Evolutionary conservation across 192 early-diverging fungal species (phyloP).

Genomic region (Coemansia sp.): DNA sequence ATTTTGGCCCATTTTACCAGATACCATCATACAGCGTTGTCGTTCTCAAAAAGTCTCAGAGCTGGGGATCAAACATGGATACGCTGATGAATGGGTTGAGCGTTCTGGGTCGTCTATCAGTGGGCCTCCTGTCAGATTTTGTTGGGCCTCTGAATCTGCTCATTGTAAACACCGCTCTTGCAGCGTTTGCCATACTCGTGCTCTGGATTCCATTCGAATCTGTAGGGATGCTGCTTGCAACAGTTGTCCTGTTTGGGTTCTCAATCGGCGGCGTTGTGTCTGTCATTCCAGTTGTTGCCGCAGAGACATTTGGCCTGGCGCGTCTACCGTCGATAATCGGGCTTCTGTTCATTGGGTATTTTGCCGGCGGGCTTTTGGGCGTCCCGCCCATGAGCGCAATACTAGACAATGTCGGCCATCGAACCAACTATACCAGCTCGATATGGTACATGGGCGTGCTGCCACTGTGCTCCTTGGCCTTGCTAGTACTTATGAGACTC

Average conservation of each 20-base stretch:
- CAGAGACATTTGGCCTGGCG: constrained; percentile 44
- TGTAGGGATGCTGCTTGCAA: constrained; percentile 29
- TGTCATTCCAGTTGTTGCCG: constrained; percentile 49
- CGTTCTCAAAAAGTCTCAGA: constrained; percentile 44
- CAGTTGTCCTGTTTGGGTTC: constrained; percentile 45
- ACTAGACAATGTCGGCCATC: constrained; percentile 47
- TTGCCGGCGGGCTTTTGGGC: constrained; percentile 43
- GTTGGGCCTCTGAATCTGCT: constrained; percentile 45
- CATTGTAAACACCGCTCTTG: constrained; percentile 29
- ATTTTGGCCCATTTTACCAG: constrained; percentile 55
- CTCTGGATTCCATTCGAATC: constrained; percentile 50
- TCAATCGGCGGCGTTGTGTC: constrained; percentile 47
- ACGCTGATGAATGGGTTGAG: constrained; percentile 53
- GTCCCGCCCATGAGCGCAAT: constrained; percentile 51
- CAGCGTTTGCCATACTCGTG: constrained; percentile 33
- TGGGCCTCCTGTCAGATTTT: constrained; percentile 40
- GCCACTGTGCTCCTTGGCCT: constrained; percentile 37
- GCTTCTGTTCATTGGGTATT: constrained; percentile 45
- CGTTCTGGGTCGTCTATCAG: constrained; percentile 42
- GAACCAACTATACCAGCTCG: constrained; percentile 44
- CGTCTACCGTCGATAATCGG: constrained; percentile 50
- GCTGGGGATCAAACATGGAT: constrained; percentile 54
- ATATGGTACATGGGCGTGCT: constrained; percentile 51
- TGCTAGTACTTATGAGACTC: constrained; percentile 36
- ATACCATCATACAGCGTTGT: constrained; percentile 51